Percentiles rank a stretch among this genome's conserved stretches.
Evolutionary conservation across 805 yeast genomes (phyloP).

Genomic region (Yamadazyma paraphyllophila): DNA sequence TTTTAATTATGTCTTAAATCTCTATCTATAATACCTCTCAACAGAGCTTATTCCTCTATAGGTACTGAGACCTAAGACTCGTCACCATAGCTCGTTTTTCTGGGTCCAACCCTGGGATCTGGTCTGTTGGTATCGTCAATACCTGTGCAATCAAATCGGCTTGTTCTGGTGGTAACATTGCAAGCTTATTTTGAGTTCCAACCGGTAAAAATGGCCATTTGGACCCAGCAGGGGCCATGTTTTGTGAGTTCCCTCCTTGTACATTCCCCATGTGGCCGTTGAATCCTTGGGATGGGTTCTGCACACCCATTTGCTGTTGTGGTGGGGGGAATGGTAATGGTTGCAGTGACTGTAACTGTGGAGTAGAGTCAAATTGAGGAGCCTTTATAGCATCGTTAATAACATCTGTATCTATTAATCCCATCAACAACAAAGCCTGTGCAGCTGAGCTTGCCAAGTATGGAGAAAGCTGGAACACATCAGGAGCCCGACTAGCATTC

Average conservation of each 20-base stretch:
- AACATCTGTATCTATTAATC: constrained; percentile 67
- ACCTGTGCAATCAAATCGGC: constrained; percentile 57
- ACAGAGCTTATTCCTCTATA: constrained; percentile 24
- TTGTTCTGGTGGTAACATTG: constrained; percentile 53
- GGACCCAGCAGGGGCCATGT: constrained; percentile 18
- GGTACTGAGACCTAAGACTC: constrained; percentile 53
- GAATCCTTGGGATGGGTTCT: background rate
- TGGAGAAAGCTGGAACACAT: constrained; percentile 52
- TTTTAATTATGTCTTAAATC: too few relatives aligned
- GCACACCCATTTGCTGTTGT: background rate
- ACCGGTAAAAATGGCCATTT: constrained; percentile 51
- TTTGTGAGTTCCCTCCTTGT: background rate
- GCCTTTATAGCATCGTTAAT: constrained; percentile 52
- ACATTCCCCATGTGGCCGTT: background rate
- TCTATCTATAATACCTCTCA: background rate
- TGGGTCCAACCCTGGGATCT: constrained; percentile 47
- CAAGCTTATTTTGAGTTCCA: constrained; percentile 48
- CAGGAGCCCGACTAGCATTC: constrained; percentile 49
- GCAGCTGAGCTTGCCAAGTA: constrained; percentile 65
- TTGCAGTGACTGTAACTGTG: constrained; percentile 17
- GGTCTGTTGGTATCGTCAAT: constrained; percentile 48
- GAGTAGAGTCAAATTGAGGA: constrained; percentile 13
- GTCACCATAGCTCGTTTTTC: constrained; percentile 56
- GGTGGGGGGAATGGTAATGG: constrained; percentile 11
- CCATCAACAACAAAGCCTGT: constrained; percentile 75